Evolutionary conservation across 106 monocot genomes (phyloP).

Genomic region (Allium sativum): DNA sequence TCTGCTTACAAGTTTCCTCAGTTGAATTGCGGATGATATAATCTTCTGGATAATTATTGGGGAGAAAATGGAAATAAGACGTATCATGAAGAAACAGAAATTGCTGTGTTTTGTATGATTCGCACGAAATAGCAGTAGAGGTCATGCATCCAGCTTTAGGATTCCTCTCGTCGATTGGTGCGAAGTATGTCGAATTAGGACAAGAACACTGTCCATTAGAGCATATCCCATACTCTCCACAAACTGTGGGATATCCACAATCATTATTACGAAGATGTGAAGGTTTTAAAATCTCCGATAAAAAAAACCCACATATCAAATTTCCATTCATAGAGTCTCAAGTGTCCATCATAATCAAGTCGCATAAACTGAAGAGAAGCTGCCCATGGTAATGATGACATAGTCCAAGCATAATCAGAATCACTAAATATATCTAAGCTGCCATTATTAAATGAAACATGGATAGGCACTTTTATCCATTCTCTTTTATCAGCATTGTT

Average conservation of each 20-base stretch:
- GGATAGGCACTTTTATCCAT: neutral
- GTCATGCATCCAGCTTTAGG: conserved; percentile 22
- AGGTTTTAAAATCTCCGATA: no score
- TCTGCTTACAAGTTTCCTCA: conserved; percentile 23
- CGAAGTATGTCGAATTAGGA: conserved; percentile 16
- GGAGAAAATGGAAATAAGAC: conserved; percentile 16
- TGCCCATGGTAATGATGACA: neutral
- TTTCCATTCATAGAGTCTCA: conserved; percentile 7
- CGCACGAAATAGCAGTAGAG: conserved; percentile 29
- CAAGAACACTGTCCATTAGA: conserved; percentile 34
- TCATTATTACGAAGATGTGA: no score
- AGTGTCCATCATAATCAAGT: conserved; percentile 6
- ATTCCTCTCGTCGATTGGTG: conserved; percentile 8
- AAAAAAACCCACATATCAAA: no score
- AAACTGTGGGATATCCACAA: conserved; percentile 14
- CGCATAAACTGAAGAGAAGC: neutral
- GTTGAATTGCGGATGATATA: neutral
- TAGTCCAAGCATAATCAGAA: neutral
- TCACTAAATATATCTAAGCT: neutral
- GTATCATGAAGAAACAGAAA: conserved; percentile 15
- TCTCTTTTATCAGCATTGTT: neutral
- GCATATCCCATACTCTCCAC: conserved; percentile 46
- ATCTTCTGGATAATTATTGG: neutral
- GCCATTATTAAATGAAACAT: conserved; percentile 13
- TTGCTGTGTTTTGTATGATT: conserved; percentile 10